Evolutionary conservation across 345 rosid genomes (phyloP), one percentile per base, ranked within the genome.

Genomic region (Firmiana major): DNA sequence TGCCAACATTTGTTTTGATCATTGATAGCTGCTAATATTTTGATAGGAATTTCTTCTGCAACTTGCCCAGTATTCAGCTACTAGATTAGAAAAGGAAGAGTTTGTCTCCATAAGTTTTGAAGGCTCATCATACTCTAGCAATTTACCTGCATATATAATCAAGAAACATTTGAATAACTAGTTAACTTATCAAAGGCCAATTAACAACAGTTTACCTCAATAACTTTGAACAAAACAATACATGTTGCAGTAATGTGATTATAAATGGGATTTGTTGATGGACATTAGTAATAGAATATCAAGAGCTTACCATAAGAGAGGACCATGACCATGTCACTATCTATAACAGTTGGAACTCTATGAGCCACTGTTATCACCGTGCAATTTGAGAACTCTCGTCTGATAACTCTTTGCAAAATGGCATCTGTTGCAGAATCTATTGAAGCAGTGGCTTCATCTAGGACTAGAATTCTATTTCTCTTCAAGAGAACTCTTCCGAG

Each of bases 291-390:
- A 31, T 22, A 21, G 71, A 48, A 67, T n/a, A 6, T 9, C 53
- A 58, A 73, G 76, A 74, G 9, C 63, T 68, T 83, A 91, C 94
- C 94, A 80, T 79, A 85, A 12, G 93, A 90, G 78, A 93, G 94
- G 80, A 89, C 93, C 94, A 91, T 86, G 90, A 89, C 93, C 97
- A 88, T 91, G 84, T 89, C 92, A 80, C 94, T 90, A 71, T 93
- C 90, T 57, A 89, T 84, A 46, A 91, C 90, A 3, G 92, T 90
- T 45, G 94, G 96, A 31, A 89, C 92, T 76, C 94, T 86, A 67
- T 93, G 97, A 15, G 97, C 92, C 4, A 87, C 91, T 9, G 97
- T 90, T 74, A 93, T 84, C 64, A 91, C 92, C 0, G 94, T 93
- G 79, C 93, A 90, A 1, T 84, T 81, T 9, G 86, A 69, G 86